phyloP scores from a whole-genome alignment of 192 early-diverging fungal species.

The Anaeromyces robustus region DNA sequence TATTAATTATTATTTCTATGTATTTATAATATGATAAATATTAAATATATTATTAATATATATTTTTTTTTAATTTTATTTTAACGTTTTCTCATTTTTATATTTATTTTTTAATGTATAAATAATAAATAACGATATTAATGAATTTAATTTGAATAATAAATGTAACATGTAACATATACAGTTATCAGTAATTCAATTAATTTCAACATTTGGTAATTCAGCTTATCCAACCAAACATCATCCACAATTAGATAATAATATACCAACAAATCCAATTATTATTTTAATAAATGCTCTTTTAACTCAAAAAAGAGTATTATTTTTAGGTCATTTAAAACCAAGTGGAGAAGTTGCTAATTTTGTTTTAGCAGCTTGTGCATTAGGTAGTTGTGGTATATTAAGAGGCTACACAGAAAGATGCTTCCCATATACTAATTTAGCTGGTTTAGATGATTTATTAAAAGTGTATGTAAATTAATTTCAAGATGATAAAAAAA shows the following conservation, averaged over 20 bases:
- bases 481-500: not conserved
- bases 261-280: slow-evolving; percentile 71
- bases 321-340: slow-evolving; percentile 80
- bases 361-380: slow-evolving; percentile 78
- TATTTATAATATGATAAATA: no score
- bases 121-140: no score
- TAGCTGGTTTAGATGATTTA: slow-evolving; percentile 72
- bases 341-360: slow-evolving; percentile 85
- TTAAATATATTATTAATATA: no score
- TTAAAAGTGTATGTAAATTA: slow-evolving; percentile 46
- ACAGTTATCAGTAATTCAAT: slow-evolving; percentile 66
- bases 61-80: no score
- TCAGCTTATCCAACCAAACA: slow-evolving; percentile 29
- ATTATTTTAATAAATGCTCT: slow-evolving; percentile 78
- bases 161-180: no score
- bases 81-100: no score
- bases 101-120: no score
- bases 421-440: slow-evolving; percentile 79
- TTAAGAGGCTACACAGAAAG: slow-evolving; percentile 72
- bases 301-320: slow-evolving; percentile 78
- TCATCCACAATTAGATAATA: slow-evolving; percentile 82
- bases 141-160: no score
- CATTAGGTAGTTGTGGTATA: slow-evolving; percentile 78
- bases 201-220: slow-evolving; percentile 60
- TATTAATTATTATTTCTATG: no score